Percentiles rank a stretch among this genome's conserved stretches.
Evolutionary conservation across 139 green algal genomes (phyloP).

Genomic region (Micromonas commoda): DNA sequence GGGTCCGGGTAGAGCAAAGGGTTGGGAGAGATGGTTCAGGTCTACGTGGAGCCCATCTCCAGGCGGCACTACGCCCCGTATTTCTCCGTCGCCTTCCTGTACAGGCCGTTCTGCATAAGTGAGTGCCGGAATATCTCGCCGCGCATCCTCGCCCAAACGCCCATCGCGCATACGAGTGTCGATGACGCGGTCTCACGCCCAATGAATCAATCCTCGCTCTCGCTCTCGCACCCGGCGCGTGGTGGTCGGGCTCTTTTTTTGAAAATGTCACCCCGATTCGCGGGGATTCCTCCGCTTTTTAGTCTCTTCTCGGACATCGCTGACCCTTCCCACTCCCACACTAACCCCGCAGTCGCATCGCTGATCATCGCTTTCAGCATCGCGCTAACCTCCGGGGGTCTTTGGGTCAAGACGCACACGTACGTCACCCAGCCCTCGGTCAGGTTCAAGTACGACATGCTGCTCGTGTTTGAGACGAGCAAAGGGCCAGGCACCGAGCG

Average conservation of each 20-base stretch:
- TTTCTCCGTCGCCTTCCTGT: not conserved
- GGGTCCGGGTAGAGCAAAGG: not conserved
- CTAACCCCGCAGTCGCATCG: not conserved
- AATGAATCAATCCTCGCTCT: too few species aligned
- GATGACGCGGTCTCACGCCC: too few species aligned
- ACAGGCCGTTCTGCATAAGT: not conserved
- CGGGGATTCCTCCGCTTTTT: not conserved
- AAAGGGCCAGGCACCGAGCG: not conserved
- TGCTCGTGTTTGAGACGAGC: not conserved
- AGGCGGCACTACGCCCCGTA: constrained; percentile 8
- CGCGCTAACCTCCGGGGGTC: not conserved
- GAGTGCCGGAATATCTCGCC: not conserved
- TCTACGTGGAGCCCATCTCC: not conserved
- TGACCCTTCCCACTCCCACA: not conserved
- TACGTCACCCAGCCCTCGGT: not conserved
- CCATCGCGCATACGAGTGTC: not conserved
- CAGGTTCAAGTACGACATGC: not conserved
- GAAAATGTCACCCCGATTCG: too few species aligned
- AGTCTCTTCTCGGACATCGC: not conserved
- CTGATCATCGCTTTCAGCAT: not conserved
- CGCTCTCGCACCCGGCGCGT: too few species aligned
- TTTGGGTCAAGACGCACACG: not conserved
- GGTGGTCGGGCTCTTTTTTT: too few species aligned
- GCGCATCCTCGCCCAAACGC: not conserved
- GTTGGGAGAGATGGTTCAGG: not conserved